Evolutionary conservation across 2,329 filamentous ascomycete species (phyloP).

Genomic region (Teratosphaeria destructans): DNA sequence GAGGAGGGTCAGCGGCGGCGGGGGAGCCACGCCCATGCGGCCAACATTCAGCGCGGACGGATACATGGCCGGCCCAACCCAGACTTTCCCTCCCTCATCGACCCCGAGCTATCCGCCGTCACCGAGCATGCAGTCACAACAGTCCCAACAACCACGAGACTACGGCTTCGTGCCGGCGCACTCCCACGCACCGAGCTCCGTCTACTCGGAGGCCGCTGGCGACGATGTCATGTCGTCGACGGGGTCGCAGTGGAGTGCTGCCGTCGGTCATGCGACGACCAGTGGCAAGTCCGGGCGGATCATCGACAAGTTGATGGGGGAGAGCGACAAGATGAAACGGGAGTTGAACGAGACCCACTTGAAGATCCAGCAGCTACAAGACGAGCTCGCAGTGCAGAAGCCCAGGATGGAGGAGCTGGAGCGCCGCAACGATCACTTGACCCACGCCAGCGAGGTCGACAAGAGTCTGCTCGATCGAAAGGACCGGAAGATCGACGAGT

Average conservation of each 20-base stretch:
- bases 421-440: conserved; percentile 57
- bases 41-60: conserved; percentile 1
- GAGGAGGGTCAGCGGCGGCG: conserved; percentile 7
- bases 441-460: conserved; percentile 61
- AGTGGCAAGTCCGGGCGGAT: conserved; percentile 63
- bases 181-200: not conserved
- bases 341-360: conserved; percentile 42
- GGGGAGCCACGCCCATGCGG: conserved; percentile 3
- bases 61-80: not conserved
- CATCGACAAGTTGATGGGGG: conserved; percentile 70
- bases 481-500: conserved; percentile 61
- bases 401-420: conserved; percentile 61
- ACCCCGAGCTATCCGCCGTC: not conserved
- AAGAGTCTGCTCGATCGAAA: conserved; percentile 60
- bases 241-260: conserved; percentile 47
- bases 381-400: conserved; percentile 56
- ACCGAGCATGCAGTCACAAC: not conserved
- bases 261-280: conserved; percentile 57
- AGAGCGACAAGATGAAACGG: conserved; percentile 67
- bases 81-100: not conserved
- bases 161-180: not conserved
- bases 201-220: conserved; percentile 1
- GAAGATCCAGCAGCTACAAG: conserved; percentile 57
- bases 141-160: not conserved
- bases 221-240: conserved; percentile 3